Evolutionary conservation across 2,329 filamentous ascomycete species (phyloP).

Genomic region (Fusarium siculi): DNA sequence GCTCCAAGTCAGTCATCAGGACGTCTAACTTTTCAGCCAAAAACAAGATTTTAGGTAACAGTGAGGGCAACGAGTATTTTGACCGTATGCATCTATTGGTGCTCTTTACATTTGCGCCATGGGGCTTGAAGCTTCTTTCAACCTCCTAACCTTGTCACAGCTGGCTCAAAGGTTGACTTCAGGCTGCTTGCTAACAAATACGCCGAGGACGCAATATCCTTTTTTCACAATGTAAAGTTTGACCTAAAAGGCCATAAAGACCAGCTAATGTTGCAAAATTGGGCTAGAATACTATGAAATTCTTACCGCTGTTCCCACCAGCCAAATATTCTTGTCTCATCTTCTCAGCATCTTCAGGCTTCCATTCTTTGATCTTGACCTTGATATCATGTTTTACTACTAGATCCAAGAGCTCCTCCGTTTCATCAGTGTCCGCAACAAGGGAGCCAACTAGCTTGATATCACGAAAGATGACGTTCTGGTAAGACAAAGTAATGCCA

Average conservation of each 20-base stretch:
- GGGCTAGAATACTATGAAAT: constrained; percentile 1
- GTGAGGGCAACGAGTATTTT: no score
- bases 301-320: neutral
- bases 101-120: no score
- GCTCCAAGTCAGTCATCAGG: no score
- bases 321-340: constrained; percentile 12
- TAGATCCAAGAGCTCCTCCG: neutral
- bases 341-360: constrained; percentile 1
- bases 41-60: no score
- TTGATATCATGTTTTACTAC: neutral
- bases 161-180: neutral
- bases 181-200: neutral
- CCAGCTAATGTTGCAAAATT: fast-evolving
- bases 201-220: neutral
- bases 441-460: neutral
- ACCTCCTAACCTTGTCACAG: no score
- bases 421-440: neutral
- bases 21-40: no score
- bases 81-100: no score
- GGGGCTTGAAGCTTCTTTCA: no score
- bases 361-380: constrained; percentile 14
- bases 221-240: neutral
- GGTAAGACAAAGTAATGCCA: neutral
- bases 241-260: neutral
- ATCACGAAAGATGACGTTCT: neutral